Evolutionary conservation across 2,329 filamentous ascomycete genomes (phyloP), one percentile per base, ranked within the genome.

Genomic region (Fusarium zealandicum): DNA sequence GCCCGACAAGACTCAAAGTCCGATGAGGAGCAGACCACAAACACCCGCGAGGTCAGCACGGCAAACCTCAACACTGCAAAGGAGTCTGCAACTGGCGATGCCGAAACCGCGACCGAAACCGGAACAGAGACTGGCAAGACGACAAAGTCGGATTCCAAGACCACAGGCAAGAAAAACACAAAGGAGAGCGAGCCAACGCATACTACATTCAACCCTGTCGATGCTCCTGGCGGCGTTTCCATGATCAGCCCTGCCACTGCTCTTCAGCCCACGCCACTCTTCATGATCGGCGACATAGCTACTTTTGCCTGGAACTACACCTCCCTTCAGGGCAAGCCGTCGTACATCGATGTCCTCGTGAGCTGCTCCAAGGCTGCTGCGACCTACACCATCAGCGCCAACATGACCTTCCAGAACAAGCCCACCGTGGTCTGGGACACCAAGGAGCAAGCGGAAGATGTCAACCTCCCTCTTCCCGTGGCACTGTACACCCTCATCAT

Each of bases 251-350:
- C 85, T 1, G 73, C 76, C 32, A 70, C 76, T 6, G 76, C 75
- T 3, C 68, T 72, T 5, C 73, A 74, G 10, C 75, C 76, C 20
- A 75, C 77, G 9, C 75, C 80, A 53, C 76, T 85, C 33, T 87
- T 83, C 78, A 84, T 84, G 67, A 84, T 88, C 56, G 81, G 82
- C 56, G 80, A 86, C 66, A 76, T 76, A 37, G 75, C 87, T 36
- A 87, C 83, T 12, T 85, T 82, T 72, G 79, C 73, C 39, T 89
- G 85, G 84, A 88, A 88, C 73, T 88, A 87, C 75, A 88, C 86
- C 4, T 80, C 80, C 37, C 70, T 89, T 25, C 75, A 78, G 49
- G 83, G 75, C 20, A 81, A 77, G 1, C 86, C 86, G 2, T 84
- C 82, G 3, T 85, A 83, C 33, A 68, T 89, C 51, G 83, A 88